Evolutionary conservation across 2,329 filamentous ascomycete species (phyloP).

Genomic region (Tolypocladium endophyticum): DNA sequence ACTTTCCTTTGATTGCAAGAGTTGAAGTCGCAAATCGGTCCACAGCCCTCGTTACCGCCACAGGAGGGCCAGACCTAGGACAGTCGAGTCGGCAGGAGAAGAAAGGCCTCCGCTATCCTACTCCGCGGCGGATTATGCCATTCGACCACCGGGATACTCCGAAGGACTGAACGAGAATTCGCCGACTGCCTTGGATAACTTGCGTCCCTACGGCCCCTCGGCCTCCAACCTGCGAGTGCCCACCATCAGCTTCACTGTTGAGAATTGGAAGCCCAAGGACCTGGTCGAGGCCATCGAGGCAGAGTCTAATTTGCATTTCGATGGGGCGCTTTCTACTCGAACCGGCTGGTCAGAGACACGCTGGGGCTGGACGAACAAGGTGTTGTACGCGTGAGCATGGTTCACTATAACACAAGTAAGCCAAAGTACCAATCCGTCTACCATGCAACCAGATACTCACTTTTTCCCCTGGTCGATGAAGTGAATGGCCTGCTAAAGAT

Average conservation of each 20-base stretch:
- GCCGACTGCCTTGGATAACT: too few relatives aligned
- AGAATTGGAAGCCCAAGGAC: slow-evolving; percentile 42
- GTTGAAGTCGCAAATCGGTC: too few relatives aligned
- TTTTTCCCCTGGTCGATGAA: slow-evolving; percentile 38
- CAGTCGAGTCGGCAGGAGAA: too few relatives aligned
- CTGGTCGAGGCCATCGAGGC: slow-evolving; percentile 54
- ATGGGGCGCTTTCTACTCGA: slow-evolving; percentile 60
- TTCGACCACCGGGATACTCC: too few relatives aligned
- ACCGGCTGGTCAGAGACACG: slow-evolving; percentile 49
- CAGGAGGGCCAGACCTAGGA: too few relatives aligned
- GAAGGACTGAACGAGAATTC: too few relatives aligned
- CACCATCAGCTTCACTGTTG: slow-evolving; percentile 56
- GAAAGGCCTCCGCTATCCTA: too few relatives aligned
- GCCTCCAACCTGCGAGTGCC: slow-evolving; percentile 43
- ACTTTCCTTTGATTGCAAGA: too few relatives aligned
- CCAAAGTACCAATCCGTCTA: slow-evolving; percentile 6
- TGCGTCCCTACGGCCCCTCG: too few relatives aligned
- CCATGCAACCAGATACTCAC: neutral
- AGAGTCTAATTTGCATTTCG: slow-evolving; percentile 47
- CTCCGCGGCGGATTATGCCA: too few relatives aligned
- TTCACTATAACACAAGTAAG: slow-evolving; percentile 62
- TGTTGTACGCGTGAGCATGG: slow-evolving; percentile 58
- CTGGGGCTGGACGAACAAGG: slow-evolving; percentile 47
- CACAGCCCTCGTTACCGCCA: too few relatives aligned
- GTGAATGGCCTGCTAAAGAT: slow-evolving; percentile 39